Conservation (phyloP, 345 rosid species). For the Durio zibethinus region DNA sequence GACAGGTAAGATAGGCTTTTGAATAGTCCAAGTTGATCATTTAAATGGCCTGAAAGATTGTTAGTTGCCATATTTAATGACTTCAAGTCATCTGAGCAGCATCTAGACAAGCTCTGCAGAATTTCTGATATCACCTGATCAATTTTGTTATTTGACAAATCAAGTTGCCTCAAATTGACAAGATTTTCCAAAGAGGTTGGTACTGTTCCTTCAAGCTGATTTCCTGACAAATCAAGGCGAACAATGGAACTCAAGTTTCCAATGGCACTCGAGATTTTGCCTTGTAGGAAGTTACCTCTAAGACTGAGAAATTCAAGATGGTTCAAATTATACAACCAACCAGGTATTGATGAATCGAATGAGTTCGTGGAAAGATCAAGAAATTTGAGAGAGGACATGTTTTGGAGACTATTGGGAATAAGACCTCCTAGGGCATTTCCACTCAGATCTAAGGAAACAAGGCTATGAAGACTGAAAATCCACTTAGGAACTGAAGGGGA, state of each 20-base stretch:
- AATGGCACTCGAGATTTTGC: conserved; percentile 14
- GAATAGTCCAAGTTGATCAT: conserved; percentile 12
- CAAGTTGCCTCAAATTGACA: background rate
- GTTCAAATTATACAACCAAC: conserved; percentile 17
- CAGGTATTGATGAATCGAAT: conserved; percentile 16
- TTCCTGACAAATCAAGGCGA: conserved; percentile 4
- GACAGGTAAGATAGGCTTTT: background rate
- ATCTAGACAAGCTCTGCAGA: background rate
- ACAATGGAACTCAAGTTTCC: conserved; percentile 19
- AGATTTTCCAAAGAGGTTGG: background rate
- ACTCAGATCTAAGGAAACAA: conserved; percentile 15
- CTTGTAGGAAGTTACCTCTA: background rate
- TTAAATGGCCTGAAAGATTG: background rate
- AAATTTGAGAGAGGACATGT: conserved; percentile 15
- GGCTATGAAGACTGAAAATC: conserved; percentile 15
- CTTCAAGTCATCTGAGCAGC: background rate
- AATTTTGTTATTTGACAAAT: background rate
- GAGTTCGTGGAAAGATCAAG: conserved; percentile 1
- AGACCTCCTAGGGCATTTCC: background rate
- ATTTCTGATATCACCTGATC: background rate
- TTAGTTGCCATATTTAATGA: background rate
- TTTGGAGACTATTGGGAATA: conserved; percentile 1
- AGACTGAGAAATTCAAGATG: conserved; percentile 21
- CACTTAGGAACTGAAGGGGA: conserved; percentile 7
- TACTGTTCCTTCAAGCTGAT: background rate